Conservation (phyloP, 2,329 filamentous ascomycete species). For the Fusarium ramigenum region DNA sequence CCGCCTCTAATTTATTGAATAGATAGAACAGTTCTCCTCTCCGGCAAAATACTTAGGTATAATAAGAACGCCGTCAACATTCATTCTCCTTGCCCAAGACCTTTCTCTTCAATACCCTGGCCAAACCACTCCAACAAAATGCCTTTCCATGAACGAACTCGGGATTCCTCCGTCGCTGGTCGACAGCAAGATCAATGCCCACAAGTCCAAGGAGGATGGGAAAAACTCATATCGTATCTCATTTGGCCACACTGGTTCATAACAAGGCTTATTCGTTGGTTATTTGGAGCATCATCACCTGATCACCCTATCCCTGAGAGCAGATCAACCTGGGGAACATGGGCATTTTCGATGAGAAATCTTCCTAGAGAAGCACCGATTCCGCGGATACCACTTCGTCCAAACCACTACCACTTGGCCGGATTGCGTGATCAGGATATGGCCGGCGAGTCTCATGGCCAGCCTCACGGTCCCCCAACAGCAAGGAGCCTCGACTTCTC, state of each 20-base stretch:
- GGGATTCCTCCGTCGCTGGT: background rate
- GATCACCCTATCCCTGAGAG: background rate
- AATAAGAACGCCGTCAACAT: background rate
- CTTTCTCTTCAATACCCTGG: background rate
- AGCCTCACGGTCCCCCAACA: background rate
- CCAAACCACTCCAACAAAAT: background rate
- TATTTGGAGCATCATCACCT: background rate
- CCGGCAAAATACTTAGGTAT: background rate
- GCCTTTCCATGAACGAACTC: background rate
- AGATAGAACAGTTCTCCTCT: background rate
- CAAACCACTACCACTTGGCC: background rate
- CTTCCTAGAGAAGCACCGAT: background rate
- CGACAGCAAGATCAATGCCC: slow-evolving; percentile 1
- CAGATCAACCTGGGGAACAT: background rate
- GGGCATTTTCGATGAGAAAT: background rate
- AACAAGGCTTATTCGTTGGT: background rate
- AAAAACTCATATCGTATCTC: background rate
- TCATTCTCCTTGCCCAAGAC: background rate
- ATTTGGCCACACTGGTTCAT: background rate
- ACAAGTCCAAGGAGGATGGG: background rate
- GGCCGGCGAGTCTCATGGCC: background rate
- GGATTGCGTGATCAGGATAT: background rate
- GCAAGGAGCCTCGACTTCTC: background rate
- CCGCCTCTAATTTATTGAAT: background rate
- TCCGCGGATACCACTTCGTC: background rate